Evolutionary conservation across 257 asterid genomes (phyloP).

Genomic region (Forsythia viridissima): DNA sequence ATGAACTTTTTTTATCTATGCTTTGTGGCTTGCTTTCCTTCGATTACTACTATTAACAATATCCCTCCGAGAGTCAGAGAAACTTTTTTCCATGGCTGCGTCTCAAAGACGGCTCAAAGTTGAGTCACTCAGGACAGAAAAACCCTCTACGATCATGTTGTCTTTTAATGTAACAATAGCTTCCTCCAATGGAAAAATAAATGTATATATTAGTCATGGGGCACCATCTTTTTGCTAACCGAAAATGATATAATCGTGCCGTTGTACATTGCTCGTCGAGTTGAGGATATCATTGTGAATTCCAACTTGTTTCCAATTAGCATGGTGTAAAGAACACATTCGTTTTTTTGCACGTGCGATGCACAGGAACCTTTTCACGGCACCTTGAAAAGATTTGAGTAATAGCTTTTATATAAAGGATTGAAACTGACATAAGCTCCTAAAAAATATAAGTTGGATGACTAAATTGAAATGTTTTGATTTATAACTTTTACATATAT

Average conservation of each 20-base stretch:
- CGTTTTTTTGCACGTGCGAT: neutral
- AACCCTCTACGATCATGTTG: conserved; percentile 2
- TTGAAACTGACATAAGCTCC: no score
- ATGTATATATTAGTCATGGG: neutral
- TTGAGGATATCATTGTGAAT: neutral
- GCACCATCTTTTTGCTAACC: conserved; percentile 16
- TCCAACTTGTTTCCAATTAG: conserved; percentile 3
- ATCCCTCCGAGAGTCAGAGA: neutral
- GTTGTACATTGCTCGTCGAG: neutral
- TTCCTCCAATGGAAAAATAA: conserved; percentile 14
- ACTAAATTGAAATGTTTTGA: no score
- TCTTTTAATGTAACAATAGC: conserved; percentile 13
- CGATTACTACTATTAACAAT: neutral
- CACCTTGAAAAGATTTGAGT: no score
- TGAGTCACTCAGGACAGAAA: neutral
- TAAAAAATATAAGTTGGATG: no score
- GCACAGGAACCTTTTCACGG: neutral
- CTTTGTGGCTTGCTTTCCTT: neutral
- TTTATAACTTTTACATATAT: no score
- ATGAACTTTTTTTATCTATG: conserved; percentile 19
- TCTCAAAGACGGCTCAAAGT: neutral
- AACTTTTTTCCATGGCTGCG: neutral
- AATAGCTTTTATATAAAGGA: no score
- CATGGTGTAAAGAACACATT: neutral
- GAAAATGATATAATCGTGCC: neutral